phyloP scores from a whole-genome alignment of 768 basidiomycete genomes.

The Agaricus subrufescens region DNA sequence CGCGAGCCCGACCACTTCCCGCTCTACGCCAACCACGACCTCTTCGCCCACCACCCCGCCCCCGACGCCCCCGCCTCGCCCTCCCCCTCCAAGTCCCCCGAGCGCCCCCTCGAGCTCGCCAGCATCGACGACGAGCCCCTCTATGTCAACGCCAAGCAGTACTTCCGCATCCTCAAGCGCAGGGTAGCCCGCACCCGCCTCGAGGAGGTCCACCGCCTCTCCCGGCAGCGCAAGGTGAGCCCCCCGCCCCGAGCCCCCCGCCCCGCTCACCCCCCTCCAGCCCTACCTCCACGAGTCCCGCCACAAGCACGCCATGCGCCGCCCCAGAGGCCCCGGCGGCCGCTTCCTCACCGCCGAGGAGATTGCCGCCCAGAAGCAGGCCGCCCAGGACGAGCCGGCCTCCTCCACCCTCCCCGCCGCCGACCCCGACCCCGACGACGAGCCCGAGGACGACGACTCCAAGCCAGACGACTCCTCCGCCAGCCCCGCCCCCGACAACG shows the following conservation, averaged over 20 bases:
- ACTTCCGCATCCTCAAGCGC: constrained; percentile 96
- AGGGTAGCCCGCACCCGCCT: constrained; percentile 86
- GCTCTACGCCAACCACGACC: constrained; percentile 15
- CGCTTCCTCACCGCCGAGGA: constrained; percentile 97
- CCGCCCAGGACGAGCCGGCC: constrained; percentile 28
- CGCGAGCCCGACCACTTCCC: constrained; percentile 15
- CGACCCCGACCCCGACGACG: constrained; percentile 26
- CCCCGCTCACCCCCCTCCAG: constrained; percentile 34
- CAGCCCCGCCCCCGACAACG: constrained; percentile 11
- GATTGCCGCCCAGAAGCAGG: constrained; percentile 74
- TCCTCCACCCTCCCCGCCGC: constrained; percentile 26
- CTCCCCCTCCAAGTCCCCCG: constrained; percentile 13
- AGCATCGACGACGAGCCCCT: constrained; percentile 91
- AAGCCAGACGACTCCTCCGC: constrained; percentile 31
- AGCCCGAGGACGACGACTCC: constrained; percentile 32
- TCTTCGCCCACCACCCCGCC: constrained; percentile 19
- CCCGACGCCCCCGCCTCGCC: constrained; percentile 9
- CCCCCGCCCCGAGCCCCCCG: not conserved
- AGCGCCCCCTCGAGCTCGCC: constrained; percentile 4
- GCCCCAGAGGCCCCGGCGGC: constrained; percentile 95
- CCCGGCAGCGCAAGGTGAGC: constrained; percentile 83
- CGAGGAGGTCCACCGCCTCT: constrained; percentile 91
- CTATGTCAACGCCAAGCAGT: constrained; percentile 99
- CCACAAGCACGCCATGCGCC: constrained; percentile 96
- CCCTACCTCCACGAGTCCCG: constrained; percentile 98